Evolutionary conservation across 352 stramenopile genomes (phyloP).

Genomic region (Blastocystis sp.): DNA sequence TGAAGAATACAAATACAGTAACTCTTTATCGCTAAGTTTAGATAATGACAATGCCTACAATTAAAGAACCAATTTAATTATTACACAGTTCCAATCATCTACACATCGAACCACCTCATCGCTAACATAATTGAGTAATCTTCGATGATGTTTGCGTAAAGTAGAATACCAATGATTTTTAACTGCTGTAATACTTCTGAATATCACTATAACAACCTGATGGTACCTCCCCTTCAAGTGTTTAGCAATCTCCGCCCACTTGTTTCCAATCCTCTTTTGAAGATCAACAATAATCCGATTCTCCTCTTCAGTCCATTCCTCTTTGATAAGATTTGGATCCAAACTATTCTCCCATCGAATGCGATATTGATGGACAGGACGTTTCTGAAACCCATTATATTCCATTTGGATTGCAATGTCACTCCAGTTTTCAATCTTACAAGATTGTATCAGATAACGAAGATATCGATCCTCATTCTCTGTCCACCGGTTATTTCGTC

Average conservation of each 20-base stretch:
- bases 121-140: neutral
- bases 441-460: neutral
- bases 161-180: slow-evolving; percentile 1
- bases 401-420: neutral
- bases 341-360: neutral
- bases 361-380: neutral
- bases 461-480: neutral
- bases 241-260: neutral
- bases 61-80: too few species aligned
- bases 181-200: neutral
- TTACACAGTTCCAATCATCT: neutral
- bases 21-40: neutral
- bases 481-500: neutral
- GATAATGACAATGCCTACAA: neutral
- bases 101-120: neutral
- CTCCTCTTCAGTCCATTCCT: neutral
- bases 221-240: neutral
- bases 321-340: neutral
- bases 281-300: neutral
- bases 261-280: neutral
- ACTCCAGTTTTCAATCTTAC: neutral
- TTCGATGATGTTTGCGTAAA: neutral
- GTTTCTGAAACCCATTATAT: neutral
- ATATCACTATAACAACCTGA: neutral
- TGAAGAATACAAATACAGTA: neutral